Conservation (phyloP, 2,329 filamentous ascomycete genomes). For the Fusarium stilboides region DNA sequence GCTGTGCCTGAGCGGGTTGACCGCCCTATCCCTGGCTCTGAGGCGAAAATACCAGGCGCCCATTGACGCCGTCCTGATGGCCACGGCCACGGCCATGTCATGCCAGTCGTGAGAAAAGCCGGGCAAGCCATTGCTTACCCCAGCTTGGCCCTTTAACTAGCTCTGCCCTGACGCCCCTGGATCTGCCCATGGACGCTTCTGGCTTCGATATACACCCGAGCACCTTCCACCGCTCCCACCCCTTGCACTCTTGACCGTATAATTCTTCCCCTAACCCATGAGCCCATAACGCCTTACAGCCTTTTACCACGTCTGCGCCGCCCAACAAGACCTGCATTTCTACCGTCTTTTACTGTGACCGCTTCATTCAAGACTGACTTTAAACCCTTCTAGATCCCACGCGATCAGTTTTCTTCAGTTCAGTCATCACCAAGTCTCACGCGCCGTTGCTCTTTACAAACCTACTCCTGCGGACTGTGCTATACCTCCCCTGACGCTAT, state of each 20-base stretch:
- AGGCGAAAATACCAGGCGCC: constrained; percentile 18
- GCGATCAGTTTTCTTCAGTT: constrained; percentile 27
- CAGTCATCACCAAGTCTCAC: constrained; percentile 15
- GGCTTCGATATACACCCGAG: constrained; percentile 31
- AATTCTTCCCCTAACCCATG: constrained; percentile 47
- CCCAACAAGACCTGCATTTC: constrained; percentile 21
- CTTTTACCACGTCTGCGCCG: constrained; percentile 31
- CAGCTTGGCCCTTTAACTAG: constrained; percentile 16
- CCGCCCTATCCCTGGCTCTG: constrained; percentile 36
- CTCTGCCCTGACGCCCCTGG: constrained; percentile 33
- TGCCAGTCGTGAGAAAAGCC: constrained; percentile 19
- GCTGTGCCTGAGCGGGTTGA: constrained; percentile 41
- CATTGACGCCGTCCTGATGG: constrained; percentile 13
- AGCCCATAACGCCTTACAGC: constrained; percentile 21
- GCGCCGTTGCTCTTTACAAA: constrained; percentile 3
- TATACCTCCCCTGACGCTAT: constrained; percentile 13
- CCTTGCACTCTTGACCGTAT: constrained; percentile 40
- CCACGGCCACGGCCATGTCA: constrained; percentile 20
- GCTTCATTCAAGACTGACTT: constrained; percentile 43
- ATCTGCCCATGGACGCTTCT: constrained; percentile 46
- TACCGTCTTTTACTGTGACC: constrained; percentile 38
- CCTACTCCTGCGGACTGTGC: constrained; percentile 4
- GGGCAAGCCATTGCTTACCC: constrained; percentile 41
- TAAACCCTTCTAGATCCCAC: constrained; percentile 26
- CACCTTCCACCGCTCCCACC: constrained; percentile 41